phyloP scores from a whole-genome alignment of 495 filamentous ascomycete genomes.

The Thermothielavioides terrestris region DNA sequence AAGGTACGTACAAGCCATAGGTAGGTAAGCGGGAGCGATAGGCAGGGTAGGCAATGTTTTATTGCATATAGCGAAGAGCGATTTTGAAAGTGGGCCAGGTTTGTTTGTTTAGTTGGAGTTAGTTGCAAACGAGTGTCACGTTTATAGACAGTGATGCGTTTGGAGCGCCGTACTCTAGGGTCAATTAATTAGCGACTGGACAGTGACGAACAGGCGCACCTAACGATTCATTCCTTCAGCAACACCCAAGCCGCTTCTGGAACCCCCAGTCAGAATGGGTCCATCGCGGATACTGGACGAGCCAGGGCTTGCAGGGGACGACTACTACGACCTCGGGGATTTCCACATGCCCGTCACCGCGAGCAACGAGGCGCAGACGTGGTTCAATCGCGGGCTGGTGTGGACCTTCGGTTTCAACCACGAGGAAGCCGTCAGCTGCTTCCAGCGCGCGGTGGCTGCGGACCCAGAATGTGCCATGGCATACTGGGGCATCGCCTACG shows the following conservation, averaged over 20 bases:
- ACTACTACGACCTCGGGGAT: slow-evolving; percentile 52
- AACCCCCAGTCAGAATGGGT: not conserved
- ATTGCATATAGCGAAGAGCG: too few relatives aligned
- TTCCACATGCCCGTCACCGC: slow-evolving; percentile 40
- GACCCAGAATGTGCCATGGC: slow-evolving; percentile 53
- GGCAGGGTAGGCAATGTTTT: too few relatives aligned
- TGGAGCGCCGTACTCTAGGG: too few relatives aligned
- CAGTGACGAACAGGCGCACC: too few relatives aligned
- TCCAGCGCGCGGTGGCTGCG: slow-evolving; percentile 44
- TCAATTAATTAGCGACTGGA: too few relatives aligned
- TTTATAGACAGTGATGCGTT: too few relatives aligned
- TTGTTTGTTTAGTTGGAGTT: too few relatives aligned
- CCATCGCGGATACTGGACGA: not conserved
- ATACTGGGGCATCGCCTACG: slow-evolving; percentile 59
- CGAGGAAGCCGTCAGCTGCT: slow-evolving; percentile 51
- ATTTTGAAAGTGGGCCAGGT: too few relatives aligned
- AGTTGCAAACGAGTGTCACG: too few relatives aligned
- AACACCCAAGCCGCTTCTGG: not conserved
- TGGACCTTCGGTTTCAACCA: slow-evolving; percentile 63
- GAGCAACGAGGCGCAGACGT: slow-evolving; percentile 41
- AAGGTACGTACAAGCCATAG: too few relatives aligned
- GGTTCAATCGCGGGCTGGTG: slow-evolving; percentile 54
- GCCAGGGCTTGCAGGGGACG: not conserved
- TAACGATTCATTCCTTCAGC: too few relatives aligned
- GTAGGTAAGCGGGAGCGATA: too few relatives aligned